Base-by-base conservation (phyloP, 805 yeast genomes). In the Blastobotrys americana region DNA sequence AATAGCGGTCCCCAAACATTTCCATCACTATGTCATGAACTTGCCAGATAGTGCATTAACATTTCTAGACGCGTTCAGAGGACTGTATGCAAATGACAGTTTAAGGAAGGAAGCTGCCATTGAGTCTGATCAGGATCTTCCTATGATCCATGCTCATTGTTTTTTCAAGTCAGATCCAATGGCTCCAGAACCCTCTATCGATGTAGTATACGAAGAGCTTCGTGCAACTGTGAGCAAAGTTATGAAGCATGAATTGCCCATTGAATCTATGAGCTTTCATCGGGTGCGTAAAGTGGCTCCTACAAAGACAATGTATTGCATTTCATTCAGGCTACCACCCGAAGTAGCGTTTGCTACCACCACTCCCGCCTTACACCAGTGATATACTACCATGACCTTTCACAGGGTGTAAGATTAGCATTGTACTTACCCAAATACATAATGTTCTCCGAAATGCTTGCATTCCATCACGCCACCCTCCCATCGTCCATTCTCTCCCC, bases 241-340 rank as follows among this genome's bases (percentile, higher is more conserved):
- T 15, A 61, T 82, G 31, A 68, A 70, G 2, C 71, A 58, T 54
- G 68, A 74, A 0, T 64, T 77, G 5, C 52, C 68, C 0, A 66
- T 77, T 10, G 70, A 70, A 3, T 59, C 66, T 0, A 64, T 84
- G 33, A 57, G 65, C 0, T 84, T 90, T 64, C 97, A 90, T 57
- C 67, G 82, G 52, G 98, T 93, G 6, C 78, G 99, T 59, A 82
- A 80, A 60, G 98, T 93, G 5, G 90, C 98, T 1, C 98, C 98
- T 3, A 86, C 97, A 4, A 93, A 93, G 59, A 90, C 90, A 27
- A 93, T 93, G 98, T 89, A 77, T 60, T 87, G 97, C 65, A 84
- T 87, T 3, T 71, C 88, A 4, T 89, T 89, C 64, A 63, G 64
- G 55, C 70, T 93, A n/a, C 73, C 73, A 3, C 27, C 43, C 3